Conservation (phyloP, 208 protist genomes). For the Acanthamoeba royreba region DNA sequence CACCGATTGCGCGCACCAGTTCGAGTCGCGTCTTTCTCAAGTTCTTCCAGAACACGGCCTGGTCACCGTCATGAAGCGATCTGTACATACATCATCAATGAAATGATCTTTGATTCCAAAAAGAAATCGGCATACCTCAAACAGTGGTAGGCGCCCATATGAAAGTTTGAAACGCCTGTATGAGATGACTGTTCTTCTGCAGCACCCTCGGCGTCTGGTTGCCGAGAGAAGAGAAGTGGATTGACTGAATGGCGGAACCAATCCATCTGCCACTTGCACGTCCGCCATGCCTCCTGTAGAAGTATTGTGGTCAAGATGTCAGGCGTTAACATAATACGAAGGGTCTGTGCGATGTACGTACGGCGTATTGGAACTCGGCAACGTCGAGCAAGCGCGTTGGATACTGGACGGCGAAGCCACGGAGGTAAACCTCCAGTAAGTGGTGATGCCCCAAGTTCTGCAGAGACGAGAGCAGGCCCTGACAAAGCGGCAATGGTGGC, state of each 20-base stretch:
- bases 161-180: not conserved
- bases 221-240: not conserved
- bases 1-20: slow-evolving; percentile 24
- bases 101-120: not conserved
- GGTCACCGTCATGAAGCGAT: slow-evolving; percentile 27
- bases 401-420: slow-evolving; percentile 2
- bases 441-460: slow-evolving; percentile 49
- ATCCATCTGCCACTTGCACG: slow-evolving; percentile 56
- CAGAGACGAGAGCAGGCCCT: slow-evolving; percentile 27
- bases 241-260: not conserved
- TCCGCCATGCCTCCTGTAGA: slow-evolving; percentile 42
- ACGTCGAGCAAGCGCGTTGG: slow-evolving; percentile 2
- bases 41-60: slow-evolving; percentile 42
- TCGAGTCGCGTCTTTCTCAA: slow-evolving; percentile 11
- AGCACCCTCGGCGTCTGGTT: not conserved
- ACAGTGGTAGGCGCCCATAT: slow-evolving; percentile 43
- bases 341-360: not conserved
- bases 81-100: not conserved
- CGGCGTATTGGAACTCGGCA: slow-evolving; percentile 55
- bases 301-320: not conserved
- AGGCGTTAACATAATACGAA: not conserved
- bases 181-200: not conserved
- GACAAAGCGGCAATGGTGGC: not conserved
- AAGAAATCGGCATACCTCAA: not conserved
- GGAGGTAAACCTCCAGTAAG: slow-evolving; percentile 34